Conservation (phyloP, 148 eudicot genomes). For the Tetragonia tetragonoides region DNA sequence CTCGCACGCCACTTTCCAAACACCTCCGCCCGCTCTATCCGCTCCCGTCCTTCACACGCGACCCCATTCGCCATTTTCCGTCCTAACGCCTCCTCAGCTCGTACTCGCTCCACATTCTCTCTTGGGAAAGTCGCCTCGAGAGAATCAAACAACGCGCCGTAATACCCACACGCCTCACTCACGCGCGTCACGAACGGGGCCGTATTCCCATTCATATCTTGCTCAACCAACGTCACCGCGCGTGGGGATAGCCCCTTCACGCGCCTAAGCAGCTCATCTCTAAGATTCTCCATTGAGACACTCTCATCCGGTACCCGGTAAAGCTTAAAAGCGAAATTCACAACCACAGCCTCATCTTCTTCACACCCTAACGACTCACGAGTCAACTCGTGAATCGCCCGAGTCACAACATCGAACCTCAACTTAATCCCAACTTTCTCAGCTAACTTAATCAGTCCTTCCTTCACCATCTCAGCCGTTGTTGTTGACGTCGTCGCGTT, state of each 20-base stretch:
- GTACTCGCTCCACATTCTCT: constrained; percentile 46
- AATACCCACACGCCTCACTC: constrained; percentile 52
- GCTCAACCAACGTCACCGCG: constrained; percentile 80
- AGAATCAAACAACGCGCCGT: constrained; percentile 68
- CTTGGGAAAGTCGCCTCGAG: constrained; percentile 43
- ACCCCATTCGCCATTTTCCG: constrained; percentile 60
- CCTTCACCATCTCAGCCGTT: constrained; percentile 36
- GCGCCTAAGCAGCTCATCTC: constrained; percentile 77
- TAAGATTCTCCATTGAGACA: constrained; percentile 75
- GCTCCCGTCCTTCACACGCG: constrained; percentile 79
- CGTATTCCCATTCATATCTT: constrained; percentile 74
- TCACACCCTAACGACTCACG: constrained; percentile 47
- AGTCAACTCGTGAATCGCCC: constrained; percentile 40
- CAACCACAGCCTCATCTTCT: constrained; percentile 54
- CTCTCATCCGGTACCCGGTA: constrained; percentile 80
- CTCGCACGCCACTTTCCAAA: constrained; percentile 93
- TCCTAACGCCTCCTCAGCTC: constrained; percentile 75
- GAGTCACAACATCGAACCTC: constrained; percentile 30
- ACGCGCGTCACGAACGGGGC: constrained; percentile 71
- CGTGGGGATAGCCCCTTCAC: constrained; percentile 61
- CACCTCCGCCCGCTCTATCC: constrained; percentile 85
- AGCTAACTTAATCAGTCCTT: constrained; percentile 35
- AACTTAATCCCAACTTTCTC: constrained; percentile 40
- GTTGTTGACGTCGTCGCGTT: constrained; percentile 18
- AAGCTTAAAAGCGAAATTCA: constrained; percentile 62